Evolutionary conservation across 192 early-diverging fungal species (phyloP), one percentile per base, ranked within the genome.

Genomic region (Backusella macrospora): DNA sequence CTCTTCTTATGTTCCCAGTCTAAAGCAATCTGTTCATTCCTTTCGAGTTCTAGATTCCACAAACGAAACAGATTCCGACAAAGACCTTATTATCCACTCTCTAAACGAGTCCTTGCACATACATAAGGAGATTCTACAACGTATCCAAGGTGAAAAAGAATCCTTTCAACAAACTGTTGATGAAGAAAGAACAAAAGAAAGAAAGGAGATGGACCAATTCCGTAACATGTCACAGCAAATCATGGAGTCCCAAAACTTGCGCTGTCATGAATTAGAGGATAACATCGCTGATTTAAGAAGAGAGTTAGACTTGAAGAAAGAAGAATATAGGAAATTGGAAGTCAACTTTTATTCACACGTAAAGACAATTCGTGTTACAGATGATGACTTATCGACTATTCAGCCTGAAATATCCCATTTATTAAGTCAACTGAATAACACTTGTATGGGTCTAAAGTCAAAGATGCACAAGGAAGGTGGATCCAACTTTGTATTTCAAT

Each of bases 331-430:
- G 18, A 71, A 39, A 12, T 23, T 71, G 52, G 70, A 71, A n/a
- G 52, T 49, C n/a, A 71, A 71, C 15, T 71, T 62, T 34, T 71
- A 62, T 59, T 71, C 70, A 6, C 59, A 71, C 38, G 23, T 71
- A 59, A 43, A 47, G 6, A 40, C 70, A 5, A 80, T 83, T 65
- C 81, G 81, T 12, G 81, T 79, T 47, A 83, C 81, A 1, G 81
- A 83, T 38, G 81, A 83, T 52, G 81, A 83, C 45, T 79, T 77
- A n/a, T 80, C 78, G 14, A 83, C 81, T 26, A 80, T 83, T 40
- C 75, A 83, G 26, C 69, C 77, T 45, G 76, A 79, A 38, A 62
- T 83, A 37, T 75, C 73, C 0, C 48, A 80, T 34, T 63, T 83
- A 14, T 71, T 68, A 65, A 76, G 77, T 62, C 26, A 52, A 40